These are phyloP conservation scores for Gossypium arboreum DNA, from an alignment of 345 rosid genomes.

Conservation along the genomic window DNA sequence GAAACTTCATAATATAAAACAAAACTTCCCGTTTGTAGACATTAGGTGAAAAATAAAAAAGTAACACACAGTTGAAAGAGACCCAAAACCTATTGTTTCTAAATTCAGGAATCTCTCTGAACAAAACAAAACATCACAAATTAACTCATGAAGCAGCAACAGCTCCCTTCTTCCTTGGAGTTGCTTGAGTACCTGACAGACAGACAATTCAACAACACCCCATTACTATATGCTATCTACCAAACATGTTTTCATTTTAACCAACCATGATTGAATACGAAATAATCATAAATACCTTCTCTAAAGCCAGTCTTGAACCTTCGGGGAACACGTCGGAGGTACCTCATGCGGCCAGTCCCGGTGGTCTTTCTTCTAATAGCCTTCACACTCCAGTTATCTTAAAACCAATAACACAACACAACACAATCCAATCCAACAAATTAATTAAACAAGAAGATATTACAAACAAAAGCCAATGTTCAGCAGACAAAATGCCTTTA, in stretches of 20 bases:
- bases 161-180: slow-evolving; percentile 52
- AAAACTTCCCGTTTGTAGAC: not conserved
- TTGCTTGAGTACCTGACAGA: slow-evolving; percentile 55
- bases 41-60: not conserved
- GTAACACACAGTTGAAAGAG: slow-evolving; percentile 5
- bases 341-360: slow-evolving; percentile 78
- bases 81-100: slow-evolving; percentile 18
- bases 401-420: not conserved
- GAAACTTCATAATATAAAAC: not conserved
- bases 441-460: not conserved
- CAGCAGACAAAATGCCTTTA: not conserved
- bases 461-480: not conserved
- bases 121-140: slow-evolving; percentile 5
- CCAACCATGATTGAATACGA: not conserved
- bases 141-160: slow-evolving; percentile 38
- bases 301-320: slow-evolving; percentile 80
- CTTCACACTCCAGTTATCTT: slow-evolving; percentile 83
- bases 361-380: slow-evolving; percentile 78
- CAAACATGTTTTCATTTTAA: not conserved
- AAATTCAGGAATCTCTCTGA: slow-evolving; percentile 14
- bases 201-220: not conserved
- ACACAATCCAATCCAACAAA: not conserved
- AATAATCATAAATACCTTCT: slow-evolving; percentile 41
- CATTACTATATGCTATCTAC: not conserved
- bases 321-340: slow-evolving; percentile 61